Percentiles rank a stretch among this genome's conserved stretches.
These are phyloP conservation scores for Exophiala calicioides DNA, from an alignment of 2,329 filamentous ascomycete genomes.

Conservation along the genomic window DNA sequence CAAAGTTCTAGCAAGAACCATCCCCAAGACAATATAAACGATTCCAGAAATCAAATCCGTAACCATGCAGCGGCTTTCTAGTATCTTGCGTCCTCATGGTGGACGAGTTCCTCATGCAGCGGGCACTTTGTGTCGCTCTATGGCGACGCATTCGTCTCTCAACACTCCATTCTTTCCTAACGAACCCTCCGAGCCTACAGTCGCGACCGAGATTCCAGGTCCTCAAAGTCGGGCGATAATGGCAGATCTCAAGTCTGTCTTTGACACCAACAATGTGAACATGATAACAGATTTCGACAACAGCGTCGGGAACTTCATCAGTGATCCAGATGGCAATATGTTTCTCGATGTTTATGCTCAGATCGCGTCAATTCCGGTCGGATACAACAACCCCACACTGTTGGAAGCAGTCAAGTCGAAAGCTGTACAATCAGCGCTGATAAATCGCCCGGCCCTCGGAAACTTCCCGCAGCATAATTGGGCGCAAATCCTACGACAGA, in stretches of 20 bases:
- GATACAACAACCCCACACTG: slow-evolving; percentile 85
- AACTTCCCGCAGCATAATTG: slow-evolving; percentile 89
- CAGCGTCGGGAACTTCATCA: slow-evolving; percentile 74
- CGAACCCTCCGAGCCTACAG: slow-evolving; percentile 58
- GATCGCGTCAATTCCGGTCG: slow-evolving; percentile 88
- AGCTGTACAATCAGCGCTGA: slow-evolving; percentile 76
- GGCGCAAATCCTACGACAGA: slow-evolving; percentile 74
- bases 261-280: slow-evolving; percentile 83
- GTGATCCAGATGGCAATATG: slow-evolving; percentile 54
- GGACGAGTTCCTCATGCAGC: no score
- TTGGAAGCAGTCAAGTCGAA: slow-evolving; percentile 69
- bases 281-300: slow-evolving; percentile 75
- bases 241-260: slow-evolving; percentile 72
- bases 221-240: slow-evolving; percentile 70
- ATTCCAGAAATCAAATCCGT: no score
- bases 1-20: no score
- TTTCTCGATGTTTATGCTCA: slow-evolving; percentile 65
- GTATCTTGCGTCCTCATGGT: no score
- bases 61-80: no score
- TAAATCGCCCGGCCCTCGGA: slow-evolving; percentile 71
- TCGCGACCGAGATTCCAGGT: slow-evolving; percentile 68
- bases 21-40: no score
- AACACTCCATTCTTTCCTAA: slow-evolving; percentile 58
- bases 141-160: no score
- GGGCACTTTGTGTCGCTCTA: no score